Base-by-base conservation (phyloP, 345 rosid species). In the Sonneratia caseolaris region DNA sequence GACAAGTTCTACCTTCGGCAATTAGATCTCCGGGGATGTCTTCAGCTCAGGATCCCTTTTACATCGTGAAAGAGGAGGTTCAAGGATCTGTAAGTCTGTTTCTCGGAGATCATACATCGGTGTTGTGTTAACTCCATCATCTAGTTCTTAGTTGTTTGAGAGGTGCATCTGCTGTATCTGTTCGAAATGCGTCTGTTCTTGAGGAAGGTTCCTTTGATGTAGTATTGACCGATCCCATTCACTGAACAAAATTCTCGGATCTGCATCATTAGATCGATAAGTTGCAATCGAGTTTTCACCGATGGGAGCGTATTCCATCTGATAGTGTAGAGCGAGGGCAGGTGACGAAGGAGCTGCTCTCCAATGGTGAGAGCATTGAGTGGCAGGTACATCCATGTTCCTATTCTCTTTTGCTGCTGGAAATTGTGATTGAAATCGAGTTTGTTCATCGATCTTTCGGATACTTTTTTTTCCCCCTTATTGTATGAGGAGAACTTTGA, bases 11-110 rank as follows among this genome's bases (percentile, higher is more conserved):
- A 27, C 14, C 66, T 0, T n/a, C 66, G 38, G 38, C 27, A 3
- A 14, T 27, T 12, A 3, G 66, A 62, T 62, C 66, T 27, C 7
- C 66, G 37, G 49, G 70, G 68, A 96, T 96, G 99, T 91, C 99
- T 77, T 91, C 96, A 12, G 97, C 98, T 21, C 98, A 92, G 81
- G 99, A 96, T 86, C 99, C 99, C 1, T 96, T 92, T 75, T 89
- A 96, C 74, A 92, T 92, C 62, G 99, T 96, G 70, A 96, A 91
- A 82, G 99, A 96, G 86, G 98, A 96, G 86, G 91, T 91, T 76
- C 98, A 96, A 78, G 95, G 89, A 64, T 91, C 98, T 79, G 99
- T 96, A 86, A 84, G 98, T 84, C 70, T 21, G 24, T 53, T 38
- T 70, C 22, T 24, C 0, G 51, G 15, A 47, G 51, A 8, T 47